Evolutionary conservation across 2,329 filamentous ascomycete genomes (phyloP), one percentile per base, ranked within the genome.

Genomic region (Aspergillus hortae): DNA sequence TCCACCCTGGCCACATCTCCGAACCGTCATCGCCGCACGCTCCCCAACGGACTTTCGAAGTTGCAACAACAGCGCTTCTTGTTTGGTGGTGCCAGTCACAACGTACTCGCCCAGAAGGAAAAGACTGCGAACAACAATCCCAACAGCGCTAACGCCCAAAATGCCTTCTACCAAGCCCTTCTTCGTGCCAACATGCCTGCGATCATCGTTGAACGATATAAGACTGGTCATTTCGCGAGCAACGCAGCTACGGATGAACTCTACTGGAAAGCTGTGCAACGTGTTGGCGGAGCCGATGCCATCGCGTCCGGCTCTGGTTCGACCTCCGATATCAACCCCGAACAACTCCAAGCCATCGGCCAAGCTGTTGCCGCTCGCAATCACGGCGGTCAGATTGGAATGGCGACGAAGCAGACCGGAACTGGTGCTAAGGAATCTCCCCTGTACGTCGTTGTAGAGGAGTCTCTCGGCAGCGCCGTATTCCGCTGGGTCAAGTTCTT

Each of bases 401-500:
- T 78, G 43, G 74, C 74, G 51, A 66, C 65, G 52, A 74, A 74
- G 54, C 70, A 71, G 27, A 65, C 67, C 43, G 85, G 85, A 36
- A 84, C 83, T 45, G 91, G 91, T 32, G 82, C 80, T 25, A 95
- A 92, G 73, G 86, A 87, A 35, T 85, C 88, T 44, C 92, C 92
- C n/a, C 82, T 99, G 25, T 92, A 97, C 67, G 94, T 99, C 40
- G 89, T 97, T 11, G 90, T 99, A 5, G 92, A 97, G 64, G 94
- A 99, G 71, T 90, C 90, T 14, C 80, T 89, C 48, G 85, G 89
- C 50, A 85, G 83, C 57, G 81, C 82, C 30, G 80, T 96, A 55
- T 96, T 96, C 74, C 89, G 90, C 68, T 96, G 91, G 92, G 77
- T 92, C 71, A 95, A 90, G 70, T 96, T 96, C 68, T 62, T 95